Evolutionary conservation across 2,329 filamentous ascomycete species (phyloP), one percentile per base, ranked within the genome.

Genomic region (Lasiodiplodia sp.): DNA sequence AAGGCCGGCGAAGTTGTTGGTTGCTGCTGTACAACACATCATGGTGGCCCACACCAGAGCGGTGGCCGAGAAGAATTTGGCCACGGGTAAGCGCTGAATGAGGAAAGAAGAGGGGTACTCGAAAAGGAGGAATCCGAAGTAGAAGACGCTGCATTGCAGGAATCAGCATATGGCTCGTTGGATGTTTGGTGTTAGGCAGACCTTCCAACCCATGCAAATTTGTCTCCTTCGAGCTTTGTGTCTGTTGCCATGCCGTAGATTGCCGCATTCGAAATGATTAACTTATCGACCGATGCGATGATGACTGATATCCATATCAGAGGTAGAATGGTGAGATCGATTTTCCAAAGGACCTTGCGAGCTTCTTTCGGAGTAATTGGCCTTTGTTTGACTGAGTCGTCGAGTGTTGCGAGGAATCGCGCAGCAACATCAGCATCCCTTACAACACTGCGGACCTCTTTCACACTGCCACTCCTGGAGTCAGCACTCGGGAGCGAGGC

Each of bases 211-310:
- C 74, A 75, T 52, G 69, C 71, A 52, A 72, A 75, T 49, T 73
- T 67, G 31, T 76, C 57, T 7, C 74, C 74, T 4, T 64, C 70
- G 16, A 76, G 71, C 14, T 71, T 63, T 2, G 72, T 72, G 49
- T 75, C 73, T 23, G 68, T 55, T 38, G 71, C 62, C 68, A 76
- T 72, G 10, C 74, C 74, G 51, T 73, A 74, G 28, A 75, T 52
- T 14, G 72, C 72, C 5, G 74, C 74, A 25, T 71, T 73, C 3
- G 71, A 71, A 5, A 69, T 73, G 10, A 67, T 71, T 18, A 69
- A 72, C 72, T 87, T 86, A 75, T 86, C 84, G 10, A 87, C 44
- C 52, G 38, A 57, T 37, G 64, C 75, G 6, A 74, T 75, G 6
- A 51, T 67, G 7, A 28, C 37, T 10, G 65, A 56, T 18, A 67